phyloP scores from a whole-genome alignment of 208 protist species.

The Crithidia brevicula region DNA sequence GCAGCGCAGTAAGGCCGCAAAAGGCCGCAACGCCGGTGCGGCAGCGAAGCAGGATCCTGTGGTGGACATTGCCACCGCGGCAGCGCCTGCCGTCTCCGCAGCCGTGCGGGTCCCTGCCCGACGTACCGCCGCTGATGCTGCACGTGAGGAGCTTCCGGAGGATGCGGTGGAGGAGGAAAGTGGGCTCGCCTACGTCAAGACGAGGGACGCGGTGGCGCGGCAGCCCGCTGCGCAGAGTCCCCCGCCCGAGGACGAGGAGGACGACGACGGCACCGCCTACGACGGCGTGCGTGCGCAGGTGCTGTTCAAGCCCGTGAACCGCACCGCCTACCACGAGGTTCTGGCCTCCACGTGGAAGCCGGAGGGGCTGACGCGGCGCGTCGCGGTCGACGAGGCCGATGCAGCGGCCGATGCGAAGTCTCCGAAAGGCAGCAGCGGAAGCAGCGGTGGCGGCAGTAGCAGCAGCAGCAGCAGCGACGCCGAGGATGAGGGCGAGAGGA shows the following conservation, averaged over 20 bases:
- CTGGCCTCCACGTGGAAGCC: slow-evolving; percentile 74
- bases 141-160: slow-evolving; percentile 4
- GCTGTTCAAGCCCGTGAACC: slow-evolving; percentile 78
- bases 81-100: not conserved
- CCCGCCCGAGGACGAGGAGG: slow-evolving; percentile 28
- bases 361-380: slow-evolving; percentile 58
- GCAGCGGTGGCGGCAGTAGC: slow-evolving; percentile 4
- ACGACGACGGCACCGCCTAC: slow-evolving; percentile 68
- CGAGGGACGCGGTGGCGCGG: slow-evolving; percentile 1
- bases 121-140: not conserved
- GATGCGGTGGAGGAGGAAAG: not conserved
- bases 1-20: slow-evolving; percentile 12
- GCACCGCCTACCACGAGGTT: slow-evolving; percentile 61
- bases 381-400: slow-evolving; percentile 36
- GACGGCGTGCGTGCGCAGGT: slow-evolving; percentile 80
- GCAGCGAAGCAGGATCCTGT: not conserved
- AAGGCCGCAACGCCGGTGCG: slow-evolving; percentile 6
- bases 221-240: not conserved
- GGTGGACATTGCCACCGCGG: not conserved
- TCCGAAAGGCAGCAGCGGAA: slow-evolving; percentile 4
- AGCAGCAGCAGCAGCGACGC: slow-evolving; percentile 26
- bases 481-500: slow-evolving; percentile 38
- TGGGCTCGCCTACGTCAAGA: not conserved
- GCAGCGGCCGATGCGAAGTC: slow-evolving; percentile 4
- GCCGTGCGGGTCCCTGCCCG: not conserved